Conservation (phyloP, 169 alveolate species). For the Babesia sp. region DNA sequence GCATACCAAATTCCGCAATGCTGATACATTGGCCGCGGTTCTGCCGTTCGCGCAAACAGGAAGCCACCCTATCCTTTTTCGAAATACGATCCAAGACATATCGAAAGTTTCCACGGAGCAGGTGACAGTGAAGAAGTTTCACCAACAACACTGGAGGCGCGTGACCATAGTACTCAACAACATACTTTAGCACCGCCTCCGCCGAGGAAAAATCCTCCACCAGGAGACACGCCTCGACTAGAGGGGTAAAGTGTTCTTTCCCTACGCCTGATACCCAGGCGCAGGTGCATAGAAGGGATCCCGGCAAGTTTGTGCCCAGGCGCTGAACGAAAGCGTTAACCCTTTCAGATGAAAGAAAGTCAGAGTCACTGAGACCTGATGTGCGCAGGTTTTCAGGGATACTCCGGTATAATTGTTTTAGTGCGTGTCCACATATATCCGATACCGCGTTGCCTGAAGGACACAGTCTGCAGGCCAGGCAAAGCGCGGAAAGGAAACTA, state of each 20-base stretch:
- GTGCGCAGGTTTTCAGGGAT: conserved; percentile 35
- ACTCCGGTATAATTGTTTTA: conserved; percentile 9
- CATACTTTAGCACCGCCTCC: conserved; percentile 57
- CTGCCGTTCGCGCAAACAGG: conserved; percentile 1
- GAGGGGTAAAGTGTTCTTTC: conserved; percentile 54
- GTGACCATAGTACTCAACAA: conserved; percentile 58
- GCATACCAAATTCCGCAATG: conserved; percentile 29
- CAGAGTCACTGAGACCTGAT: conserved; percentile 38
- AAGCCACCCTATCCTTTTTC: conserved; percentile 5
- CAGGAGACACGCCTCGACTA: conserved; percentile 56
- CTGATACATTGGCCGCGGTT: background rate
- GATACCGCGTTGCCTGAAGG: conserved; percentile 3
- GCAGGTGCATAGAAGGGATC: conserved; percentile 11
- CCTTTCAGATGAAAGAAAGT: conserved; percentile 26
- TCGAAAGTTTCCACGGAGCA: conserved; percentile 53
- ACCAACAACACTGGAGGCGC: conserved; percentile 25
- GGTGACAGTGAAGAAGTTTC: conserved; percentile 13
- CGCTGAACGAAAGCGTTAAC: conserved; percentile 30
- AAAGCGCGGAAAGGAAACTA: conserved; percentile 5
- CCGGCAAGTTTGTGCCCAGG: background rate
- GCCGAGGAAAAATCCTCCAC: conserved; percentile 47
- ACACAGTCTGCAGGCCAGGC: conserved; percentile 5
- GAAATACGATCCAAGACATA: conserved; percentile 6
- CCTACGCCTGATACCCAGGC: conserved; percentile 27
- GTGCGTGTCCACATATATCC: conserved; percentile 41